Base-by-base conservation (phyloP, 164 flowering plant species). In the Protea cynaroides region DNA sequence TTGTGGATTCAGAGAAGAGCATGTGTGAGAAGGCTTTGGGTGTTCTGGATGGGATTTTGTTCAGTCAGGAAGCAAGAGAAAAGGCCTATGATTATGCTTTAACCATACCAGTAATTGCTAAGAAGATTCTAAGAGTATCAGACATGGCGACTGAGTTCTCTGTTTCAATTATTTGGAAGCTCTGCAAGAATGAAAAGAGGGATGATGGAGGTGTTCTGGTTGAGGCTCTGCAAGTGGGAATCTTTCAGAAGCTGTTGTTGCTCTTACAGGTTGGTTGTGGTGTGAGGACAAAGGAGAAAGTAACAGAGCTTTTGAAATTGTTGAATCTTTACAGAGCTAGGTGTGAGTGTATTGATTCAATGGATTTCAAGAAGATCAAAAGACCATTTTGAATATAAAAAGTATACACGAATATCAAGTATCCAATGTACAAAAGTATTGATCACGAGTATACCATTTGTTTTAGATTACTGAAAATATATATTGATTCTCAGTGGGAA, bases 241-340 rank as follows among this genome's bases (percentile, higher is more conserved):
- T 88, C 0, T 88, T 93, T 69, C 92, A 87, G 72, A 90, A 90
- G 82, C 78, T 90, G 3, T 69, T 90, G 82, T 22, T 93, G 78
- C 71, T 88, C 4, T 66, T 93, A 52, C 98, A 93, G 63, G 80
- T 90, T 49, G 94, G 94, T 0, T 88, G 94, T 64, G 76, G 59
- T 0, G 92, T 81, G 59, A 67, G 57, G 46, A 87, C 90, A 6
- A 93, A 87, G 79, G 89, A 75, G 80, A 88, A 81, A 71, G 84
- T 76, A 0, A 84, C 87, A 0, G 85, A 87, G 66, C 57, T 93
- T 70, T 75, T 93, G 85, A 93, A 83, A 62, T 9, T 82, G 80
- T 65, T 90, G 87, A 88, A 89, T 76, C 43, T 51, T 49, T 62
- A 82, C 17, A 81, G 83, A 49, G 75, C 49, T 7, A 81, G 65